These are phyloP conservation scores for Cantharellus cinnabarinus DNA, from an alignment of 768 basidiomycete genomes.

Conservation along the genomic window DNA sequence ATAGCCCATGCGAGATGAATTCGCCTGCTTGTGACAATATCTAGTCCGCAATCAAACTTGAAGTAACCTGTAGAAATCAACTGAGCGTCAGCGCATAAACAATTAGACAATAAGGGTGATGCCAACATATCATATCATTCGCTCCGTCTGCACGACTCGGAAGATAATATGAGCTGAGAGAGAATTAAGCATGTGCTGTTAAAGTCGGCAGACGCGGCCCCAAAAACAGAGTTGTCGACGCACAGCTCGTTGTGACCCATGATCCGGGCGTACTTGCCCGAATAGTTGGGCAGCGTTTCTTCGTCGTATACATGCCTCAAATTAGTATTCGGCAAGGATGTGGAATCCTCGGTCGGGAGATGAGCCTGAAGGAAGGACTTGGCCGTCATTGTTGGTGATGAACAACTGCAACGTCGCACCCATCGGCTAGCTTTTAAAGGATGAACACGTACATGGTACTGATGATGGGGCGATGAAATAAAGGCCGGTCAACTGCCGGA, in stretches of 20 bases:
- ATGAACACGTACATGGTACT: too few relatives aligned
- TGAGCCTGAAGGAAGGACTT: too few relatives aligned
- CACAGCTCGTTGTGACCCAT: not conserved
- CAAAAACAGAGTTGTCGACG: not conserved
- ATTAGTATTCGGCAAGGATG: too few relatives aligned
- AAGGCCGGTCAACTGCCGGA: too few relatives aligned
- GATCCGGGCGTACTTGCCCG: not conserved
- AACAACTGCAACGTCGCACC: too few relatives aligned
- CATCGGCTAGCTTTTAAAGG: too few relatives aligned
- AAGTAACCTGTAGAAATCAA: constrained; percentile 37
- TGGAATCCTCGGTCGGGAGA: too few relatives aligned
- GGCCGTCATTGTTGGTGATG: too few relatives aligned
- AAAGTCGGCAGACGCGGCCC: not conserved
- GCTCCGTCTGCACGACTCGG: constrained; percentile 62
- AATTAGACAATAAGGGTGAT: constrained; percentile 10
- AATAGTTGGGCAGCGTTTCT: too few relatives aligned
- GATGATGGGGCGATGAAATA: too few relatives aligned
- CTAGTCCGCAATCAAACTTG: constrained; percentile 32
- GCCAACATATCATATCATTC: constrained; percentile 55
- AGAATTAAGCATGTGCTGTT: not conserved
- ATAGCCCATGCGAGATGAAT: constrained; percentile 45
- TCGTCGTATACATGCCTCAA: too few relatives aligned
- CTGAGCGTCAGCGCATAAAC: constrained; percentile 14
- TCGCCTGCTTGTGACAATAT: constrained; percentile 25
- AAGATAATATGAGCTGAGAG: constrained; percentile 52